A percentile compares a stretch with the other conserved stretches of the same genome.
phyloP scores from a whole-genome alignment of 306 rosid species.

The Geum urbanum region DNA sequence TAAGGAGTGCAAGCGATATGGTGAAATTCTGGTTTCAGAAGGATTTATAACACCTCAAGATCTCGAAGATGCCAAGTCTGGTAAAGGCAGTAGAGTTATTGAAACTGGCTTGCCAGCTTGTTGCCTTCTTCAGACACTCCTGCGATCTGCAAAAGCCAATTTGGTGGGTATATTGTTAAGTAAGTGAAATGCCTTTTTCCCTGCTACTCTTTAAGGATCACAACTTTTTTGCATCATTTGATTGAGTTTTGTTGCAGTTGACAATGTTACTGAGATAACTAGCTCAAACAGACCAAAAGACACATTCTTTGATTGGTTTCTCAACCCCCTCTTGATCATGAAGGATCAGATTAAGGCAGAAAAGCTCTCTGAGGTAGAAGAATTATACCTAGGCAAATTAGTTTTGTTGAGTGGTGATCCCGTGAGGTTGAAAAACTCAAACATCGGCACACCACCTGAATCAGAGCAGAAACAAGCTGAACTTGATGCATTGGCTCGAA shows the following conservation, averaged over 20 bases:
- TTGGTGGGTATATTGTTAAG: slow-evolving; percentile 61
- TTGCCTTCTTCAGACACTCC: slow-evolving; percentile 62
- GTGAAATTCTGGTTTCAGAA: slow-evolving; percentile 68
- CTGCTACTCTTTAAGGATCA: neutral
- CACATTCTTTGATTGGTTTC: slow-evolving; percentile 76
- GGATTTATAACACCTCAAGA: slow-evolving; percentile 64
- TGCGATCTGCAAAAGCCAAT: slow-evolving; percentile 73
- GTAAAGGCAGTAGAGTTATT: slow-evolving; percentile 64
- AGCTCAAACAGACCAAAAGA: slow-evolving; percentile 79
- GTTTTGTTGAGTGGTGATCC: slow-evolving; percentile 71
- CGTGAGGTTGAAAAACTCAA: slow-evolving; percentile 48
- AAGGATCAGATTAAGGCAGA: slow-evolving; percentile 91
- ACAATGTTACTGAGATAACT: slow-evolving; percentile 60
- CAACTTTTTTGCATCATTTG: neutral
- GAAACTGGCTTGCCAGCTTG: slow-evolving; percentile 82
- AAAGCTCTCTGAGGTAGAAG: slow-evolving; percentile 70
- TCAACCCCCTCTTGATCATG: slow-evolving; percentile 75
- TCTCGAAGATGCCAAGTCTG: slow-evolving; percentile 66
- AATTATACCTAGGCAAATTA: slow-evolving; percentile 63
- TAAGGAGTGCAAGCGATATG: slow-evolving; percentile 45
- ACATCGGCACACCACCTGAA: slow-evolving; percentile 55
- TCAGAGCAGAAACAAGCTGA: slow-evolving; percentile 82
- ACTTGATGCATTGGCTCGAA: slow-evolving; percentile 82
- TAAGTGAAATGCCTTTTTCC: slow-evolving; percentile 32
- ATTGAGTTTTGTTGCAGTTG: slow-evolving; percentile 35